A percentile compares a stretch with the other conserved stretches of the same genome.
phyloP scores from a whole-genome alignment of 1,139 yeast species.

The Taphrina communis region DNA sequence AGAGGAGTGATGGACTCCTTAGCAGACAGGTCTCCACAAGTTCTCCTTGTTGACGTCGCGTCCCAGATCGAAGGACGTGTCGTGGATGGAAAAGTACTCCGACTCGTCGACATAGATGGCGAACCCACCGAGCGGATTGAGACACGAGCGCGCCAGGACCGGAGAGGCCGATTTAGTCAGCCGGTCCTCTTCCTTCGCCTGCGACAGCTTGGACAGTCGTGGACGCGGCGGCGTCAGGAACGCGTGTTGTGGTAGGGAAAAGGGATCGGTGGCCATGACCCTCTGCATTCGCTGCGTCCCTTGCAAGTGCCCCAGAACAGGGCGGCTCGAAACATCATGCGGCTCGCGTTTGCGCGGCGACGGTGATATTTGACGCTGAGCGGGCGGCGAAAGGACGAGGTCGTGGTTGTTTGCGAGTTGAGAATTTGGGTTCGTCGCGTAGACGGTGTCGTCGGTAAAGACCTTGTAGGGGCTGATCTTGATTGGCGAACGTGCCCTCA shows the following conservation, averaged over 20 bases:
- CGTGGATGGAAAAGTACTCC: slow-evolving; percentile 20
- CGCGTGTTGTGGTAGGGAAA: slow-evolving; percentile 11
- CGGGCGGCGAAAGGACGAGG: slow-evolving; percentile 11
- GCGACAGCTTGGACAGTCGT: slow-evolving; percentile 6
- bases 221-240: slow-evolving; percentile 28
- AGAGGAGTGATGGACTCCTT: not conserved
- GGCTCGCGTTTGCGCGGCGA: slow-evolving; percentile 20
- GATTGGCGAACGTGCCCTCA: slow-evolving; percentile 1
- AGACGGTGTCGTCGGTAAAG: slow-evolving; percentile 17
- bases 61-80: slow-evolving; percentile 10
- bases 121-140: slow-evolving; percentile 2
- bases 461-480: slow-evolving; percentile 18
- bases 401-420: slow-evolving; percentile 4
- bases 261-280: slow-evolving; percentile 17
- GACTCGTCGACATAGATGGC: slow-evolving; percentile 22
- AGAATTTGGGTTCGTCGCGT: slow-evolving; percentile 9
- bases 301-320: not conserved
- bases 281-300: not conserved
- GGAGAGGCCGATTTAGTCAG: slow-evolving; percentile 17
- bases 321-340: not conserved
- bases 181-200: slow-evolving; percentile 8
- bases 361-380: not conserved
- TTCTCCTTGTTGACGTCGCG: slow-evolving; percentile 30
- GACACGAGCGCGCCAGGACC: slow-evolving; percentile 8
- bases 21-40: slow-evolving; percentile 10